Evolutionary conservation across 768 basidiomycete genomes (phyloP).

Genomic region (Multifurca ochricompacta): DNA sequence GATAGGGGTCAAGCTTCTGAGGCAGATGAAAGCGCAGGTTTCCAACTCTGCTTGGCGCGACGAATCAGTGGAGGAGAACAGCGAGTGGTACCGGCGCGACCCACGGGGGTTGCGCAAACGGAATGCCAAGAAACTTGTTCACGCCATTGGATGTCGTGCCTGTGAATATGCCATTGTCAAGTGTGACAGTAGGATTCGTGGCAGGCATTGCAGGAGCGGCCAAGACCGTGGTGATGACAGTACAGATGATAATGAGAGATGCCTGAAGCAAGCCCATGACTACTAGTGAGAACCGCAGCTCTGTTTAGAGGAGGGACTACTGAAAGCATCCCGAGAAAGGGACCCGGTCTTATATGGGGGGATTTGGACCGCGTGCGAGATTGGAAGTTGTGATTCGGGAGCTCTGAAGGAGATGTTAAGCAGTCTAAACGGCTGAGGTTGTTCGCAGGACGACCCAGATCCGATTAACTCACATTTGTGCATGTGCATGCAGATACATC

Average conservation of each 20-base stretch:
- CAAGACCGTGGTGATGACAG: neutral
- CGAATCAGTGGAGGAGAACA: neutral
- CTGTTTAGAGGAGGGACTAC: neutral
- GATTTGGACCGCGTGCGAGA: too few species aligned
- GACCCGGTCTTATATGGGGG: too few species aligned
- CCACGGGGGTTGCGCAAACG: constrained; percentile 34
- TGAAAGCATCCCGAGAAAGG: neutral
- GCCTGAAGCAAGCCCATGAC: neutral
- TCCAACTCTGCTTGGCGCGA: constrained; percentile 23
- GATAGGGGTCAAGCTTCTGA: constrained; percentile 7
- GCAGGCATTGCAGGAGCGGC: neutral
- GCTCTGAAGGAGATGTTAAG: too few species aligned
- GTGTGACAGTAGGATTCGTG: constrained; percentile 24
- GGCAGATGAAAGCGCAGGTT: constrained; percentile 34
- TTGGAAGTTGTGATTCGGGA: too few species aligned
- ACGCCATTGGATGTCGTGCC: constrained; percentile 24
- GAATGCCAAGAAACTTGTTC: constrained; percentile 33
- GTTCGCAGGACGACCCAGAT: too few species aligned
- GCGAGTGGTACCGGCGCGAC: constrained; percentile 2
- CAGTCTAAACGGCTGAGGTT: too few species aligned
- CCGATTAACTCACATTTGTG: too few species aligned
- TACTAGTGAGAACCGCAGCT: neutral
- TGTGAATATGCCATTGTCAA: constrained; percentile 27
- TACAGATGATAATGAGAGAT: neutral
- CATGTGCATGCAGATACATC: too few species aligned